A percentile compares a stretch with the other conserved stretches of the same genome.
phyloP scores from a whole-genome alignment of 371 early-diverging fungal species.

The Mortierella sp. region DNA sequence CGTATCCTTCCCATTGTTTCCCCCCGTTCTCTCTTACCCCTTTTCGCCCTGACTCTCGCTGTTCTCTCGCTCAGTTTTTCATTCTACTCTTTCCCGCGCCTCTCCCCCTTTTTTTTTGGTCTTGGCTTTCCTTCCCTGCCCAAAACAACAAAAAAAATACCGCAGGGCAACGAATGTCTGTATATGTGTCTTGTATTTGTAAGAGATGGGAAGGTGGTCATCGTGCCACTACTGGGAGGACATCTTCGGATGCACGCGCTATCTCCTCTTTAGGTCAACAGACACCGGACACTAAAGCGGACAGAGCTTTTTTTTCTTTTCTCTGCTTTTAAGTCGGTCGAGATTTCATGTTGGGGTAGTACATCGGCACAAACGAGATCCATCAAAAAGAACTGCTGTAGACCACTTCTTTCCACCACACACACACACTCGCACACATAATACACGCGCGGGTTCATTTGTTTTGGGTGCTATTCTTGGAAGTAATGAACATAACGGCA shows the following conservation, averaged over 20 bases:
- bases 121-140: not conserved
- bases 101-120: not conserved
- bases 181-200: not conserved
- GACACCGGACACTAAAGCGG: not conserved
- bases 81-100: constrained; percentile 21
- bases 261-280: not conserved
- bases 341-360: not conserved
- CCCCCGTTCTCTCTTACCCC: not conserved
- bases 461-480: constrained; percentile 4
- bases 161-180: not conserved
- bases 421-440: not conserved
- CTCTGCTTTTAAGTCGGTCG: not conserved
- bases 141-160: not conserved
- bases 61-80: constrained; percentile 1
- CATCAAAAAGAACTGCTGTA: not conserved
- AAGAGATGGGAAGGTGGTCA: not conserved
- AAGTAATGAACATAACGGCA: not conserved
- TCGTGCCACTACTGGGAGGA: constrained; percentile 2
- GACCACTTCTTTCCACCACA: not conserved
- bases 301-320: not conserved
- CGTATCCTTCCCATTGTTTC: constrained; percentile 3
- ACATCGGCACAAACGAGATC: not conserved
- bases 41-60: not conserved
- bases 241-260: not conserved
- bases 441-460: not conserved